These are phyloP conservation scores for Medicago lupulina DNA, from an alignment of 306 rosid genomes.

Conservation along the genomic window DNA sequence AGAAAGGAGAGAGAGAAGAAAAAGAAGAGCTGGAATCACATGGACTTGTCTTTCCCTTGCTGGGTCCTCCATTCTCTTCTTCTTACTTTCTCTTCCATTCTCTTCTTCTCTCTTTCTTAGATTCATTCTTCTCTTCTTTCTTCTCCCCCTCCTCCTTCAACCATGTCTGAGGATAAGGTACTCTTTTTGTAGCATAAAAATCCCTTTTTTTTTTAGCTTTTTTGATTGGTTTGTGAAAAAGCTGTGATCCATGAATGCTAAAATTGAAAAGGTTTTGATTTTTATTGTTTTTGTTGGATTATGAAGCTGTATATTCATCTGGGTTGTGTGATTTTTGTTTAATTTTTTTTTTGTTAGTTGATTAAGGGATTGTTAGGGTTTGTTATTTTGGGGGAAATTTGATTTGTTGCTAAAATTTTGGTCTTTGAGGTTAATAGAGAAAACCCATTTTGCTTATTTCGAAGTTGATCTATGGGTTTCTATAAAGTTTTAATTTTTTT, in stretches of 20 bases:
- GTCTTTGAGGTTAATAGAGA: constrained; percentile 26
- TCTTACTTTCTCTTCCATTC: constrained; percentile 44
- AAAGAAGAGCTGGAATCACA: constrained; percentile 83
- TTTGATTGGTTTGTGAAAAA: constrained; percentile 39
- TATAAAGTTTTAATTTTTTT: neutral
- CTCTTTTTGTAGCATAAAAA: constrained; percentile 11
- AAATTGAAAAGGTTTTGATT: neutral
- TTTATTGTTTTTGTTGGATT: neutral
- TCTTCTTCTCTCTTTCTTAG: constrained; percentile 47
- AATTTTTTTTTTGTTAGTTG: neutral
- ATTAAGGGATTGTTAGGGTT: constrained; percentile 40
- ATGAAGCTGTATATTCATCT: constrained; percentile 26
- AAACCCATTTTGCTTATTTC: constrained; percentile 22
- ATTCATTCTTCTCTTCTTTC: constrained; percentile 40
- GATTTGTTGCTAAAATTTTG: constrained; percentile 17
- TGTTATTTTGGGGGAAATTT: constrained; percentile 27
- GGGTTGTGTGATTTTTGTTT: constrained; percentile 31
- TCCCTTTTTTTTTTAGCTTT: neutral
- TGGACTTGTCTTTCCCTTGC: constrained; percentile 82
- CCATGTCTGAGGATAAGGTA: constrained; percentile 97
- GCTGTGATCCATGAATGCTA: constrained; percentile 13
- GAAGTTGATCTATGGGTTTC: constrained; percentile 51
- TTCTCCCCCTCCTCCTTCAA: constrained; percentile 25
- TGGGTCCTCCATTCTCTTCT: constrained; percentile 52
- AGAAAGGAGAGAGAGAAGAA: constrained; percentile 17